Conservation (phyloP, 352 stramenopile species). For the Hyaloperonospora brassicae region DNA sequence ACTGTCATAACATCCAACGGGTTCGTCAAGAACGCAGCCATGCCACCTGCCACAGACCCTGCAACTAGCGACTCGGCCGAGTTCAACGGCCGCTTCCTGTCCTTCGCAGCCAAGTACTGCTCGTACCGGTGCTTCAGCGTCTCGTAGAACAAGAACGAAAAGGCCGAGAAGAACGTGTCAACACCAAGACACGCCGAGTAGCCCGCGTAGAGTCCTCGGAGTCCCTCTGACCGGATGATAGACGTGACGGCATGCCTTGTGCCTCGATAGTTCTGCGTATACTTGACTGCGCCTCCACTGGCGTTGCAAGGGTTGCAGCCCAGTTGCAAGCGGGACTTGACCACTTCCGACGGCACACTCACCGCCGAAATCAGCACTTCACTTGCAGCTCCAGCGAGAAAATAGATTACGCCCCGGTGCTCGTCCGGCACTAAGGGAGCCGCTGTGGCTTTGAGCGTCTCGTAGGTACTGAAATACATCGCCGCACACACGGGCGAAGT, state of each 20-base stretch:
- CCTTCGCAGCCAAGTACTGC: constrained; percentile 23
- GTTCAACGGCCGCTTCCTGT: constrained; percentile 34
- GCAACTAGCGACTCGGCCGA: constrained; percentile 49
- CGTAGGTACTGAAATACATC: constrained; percentile 74
- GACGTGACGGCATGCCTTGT: constrained; percentile 50
- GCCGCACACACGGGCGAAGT: constrained; percentile 62
- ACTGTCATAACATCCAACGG: constrained; percentile 74
- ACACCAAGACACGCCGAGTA: constrained; percentile 74
- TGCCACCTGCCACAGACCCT: constrained; percentile 50
- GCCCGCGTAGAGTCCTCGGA: constrained; percentile 57
- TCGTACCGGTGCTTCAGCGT: constrained; percentile 50
- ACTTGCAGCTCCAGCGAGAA: constrained; percentile 55
- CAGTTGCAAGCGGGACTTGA: constrained; percentile 73
- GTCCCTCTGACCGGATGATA: constrained; percentile 57
- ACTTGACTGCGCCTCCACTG: constrained; percentile 54
- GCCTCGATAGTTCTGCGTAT: constrained; percentile 66
- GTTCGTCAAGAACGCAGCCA: constrained; percentile 69
- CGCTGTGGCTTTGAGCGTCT: constrained; percentile 54
- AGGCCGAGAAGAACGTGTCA: constrained; percentile 73
- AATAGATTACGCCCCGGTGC: constrained; percentile 54
- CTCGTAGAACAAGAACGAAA: constrained; percentile 83
- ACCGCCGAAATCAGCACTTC: constrained; percentile 62
- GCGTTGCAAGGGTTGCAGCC: constrained; percentile 61
- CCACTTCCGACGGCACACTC: constrained; percentile 71
- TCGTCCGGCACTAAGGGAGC: constrained; percentile 37